Evolutionary conservation across 1,139 yeast genomes (phyloP).

Genomic region (Geotrichum cucujoidarum): DNA sequence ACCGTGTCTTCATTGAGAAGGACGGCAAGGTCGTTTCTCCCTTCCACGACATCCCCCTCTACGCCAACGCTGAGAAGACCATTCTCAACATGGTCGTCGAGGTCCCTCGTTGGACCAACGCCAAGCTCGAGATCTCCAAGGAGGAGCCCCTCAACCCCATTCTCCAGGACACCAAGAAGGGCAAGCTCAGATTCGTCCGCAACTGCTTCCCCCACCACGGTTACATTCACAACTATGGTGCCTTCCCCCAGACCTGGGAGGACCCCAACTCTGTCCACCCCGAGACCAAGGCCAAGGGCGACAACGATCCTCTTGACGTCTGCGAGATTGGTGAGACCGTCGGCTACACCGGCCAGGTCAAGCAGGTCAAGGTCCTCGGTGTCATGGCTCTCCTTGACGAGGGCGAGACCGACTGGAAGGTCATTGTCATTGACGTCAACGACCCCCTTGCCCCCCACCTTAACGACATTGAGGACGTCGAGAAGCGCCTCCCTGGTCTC

Average conservation of each 20-base stretch:
- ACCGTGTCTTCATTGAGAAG: constrained; percentile 71
- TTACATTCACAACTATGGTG: constrained; percentile 89
- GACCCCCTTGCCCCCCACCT: constrained; percentile 74
- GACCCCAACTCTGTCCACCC: constrained; percentile 65
- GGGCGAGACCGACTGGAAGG: constrained; percentile 94
- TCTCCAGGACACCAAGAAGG: constrained; percentile 80
- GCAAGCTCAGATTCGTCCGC: constrained; percentile 74
- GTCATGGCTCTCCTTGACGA: constrained; percentile 84
- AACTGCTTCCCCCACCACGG: constrained; percentile 90
- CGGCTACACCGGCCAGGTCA: constrained; percentile 68
- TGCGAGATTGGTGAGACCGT: constrained; percentile 80
- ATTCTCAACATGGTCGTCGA: constrained; percentile 84
- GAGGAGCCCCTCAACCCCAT: constrained; percentile 69
- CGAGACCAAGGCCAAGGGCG: constrained; percentile 64
- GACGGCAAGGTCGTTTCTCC: constrained; percentile 66
- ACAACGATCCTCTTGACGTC: constrained; percentile 86
- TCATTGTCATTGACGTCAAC: constrained; percentile 65
- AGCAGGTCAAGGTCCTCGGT: constrained; percentile 79
- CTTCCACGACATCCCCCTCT: constrained; percentile 80
- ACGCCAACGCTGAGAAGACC: constrained; percentile 56
- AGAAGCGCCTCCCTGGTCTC: constrained; percentile 70
- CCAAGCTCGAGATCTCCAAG: constrained; percentile 78
- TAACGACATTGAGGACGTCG: constrained; percentile 72
- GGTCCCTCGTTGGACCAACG: constrained; percentile 88
- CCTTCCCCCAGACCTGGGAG: constrained; percentile 95